Base-by-base conservation (phyloP, 139 green algal genomes). In the Volvox reticuliferus region DNA sequence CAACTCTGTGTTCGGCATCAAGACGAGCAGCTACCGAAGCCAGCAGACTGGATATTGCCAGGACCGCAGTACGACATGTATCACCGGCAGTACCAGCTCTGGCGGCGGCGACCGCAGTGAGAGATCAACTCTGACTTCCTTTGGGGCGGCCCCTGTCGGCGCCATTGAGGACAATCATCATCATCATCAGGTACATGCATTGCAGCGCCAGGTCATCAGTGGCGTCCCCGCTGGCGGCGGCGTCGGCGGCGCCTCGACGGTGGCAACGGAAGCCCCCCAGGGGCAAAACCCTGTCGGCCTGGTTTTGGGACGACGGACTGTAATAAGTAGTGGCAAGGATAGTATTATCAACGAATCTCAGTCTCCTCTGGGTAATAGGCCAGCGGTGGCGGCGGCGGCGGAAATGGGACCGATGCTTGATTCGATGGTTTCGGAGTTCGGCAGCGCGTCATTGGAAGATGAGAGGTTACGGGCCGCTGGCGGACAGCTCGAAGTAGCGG, bases 401-500 rank as follows among this genome's bases (percentile, higher is more conserved):
- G 68, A 1, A 36, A 5, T 55, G 44, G 44, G 44, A 9, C 44
- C 16, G 81, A 73, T 79, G 82, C 82, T 69, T 0, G 69, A 89
- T 67, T 82, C 85, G 0, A 82, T 89, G 69, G 85, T 73, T 62
- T 89, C 83, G 36, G 68, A 89, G 83, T 80, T 80, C n/a, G 83
- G 83, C 35, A 89, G 26, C 26, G 83, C 83, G 0, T 89, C 83
- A 3, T 24, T 89, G 65, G 36, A 89, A 0, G 67, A 89, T 28
- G 68, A 89, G 68, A 26, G 50, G 26, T 37, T 80, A 24, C 63
- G 81, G 5, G 28, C 20, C 81, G 81, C 62, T 32, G 81, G 81
- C 55, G 81, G 81, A 30, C 61, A 21, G n/a, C 30, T 87, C n/a
- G n/a, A 63, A 30, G 61, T 87, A 62, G 82, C 82, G 32, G 62